Evolutionary conservation across 2,329 filamentous ascomycete species (phyloP), one percentile per base, ranked within the genome.

Genomic region (Eutypa lata): DNA sequence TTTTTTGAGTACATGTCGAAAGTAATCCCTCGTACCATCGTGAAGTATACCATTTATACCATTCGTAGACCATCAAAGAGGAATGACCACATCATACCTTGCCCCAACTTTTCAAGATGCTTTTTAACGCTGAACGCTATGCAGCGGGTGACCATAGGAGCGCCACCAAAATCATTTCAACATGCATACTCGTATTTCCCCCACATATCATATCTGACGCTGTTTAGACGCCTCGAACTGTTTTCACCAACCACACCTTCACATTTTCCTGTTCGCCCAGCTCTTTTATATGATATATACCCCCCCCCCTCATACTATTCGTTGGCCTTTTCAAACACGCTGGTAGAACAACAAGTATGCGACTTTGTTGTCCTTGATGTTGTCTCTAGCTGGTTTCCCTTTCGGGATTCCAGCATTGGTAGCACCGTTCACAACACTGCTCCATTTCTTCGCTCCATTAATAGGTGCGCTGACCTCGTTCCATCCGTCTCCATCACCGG

Each of bases 311-410:
- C 4, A 5, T 28, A n/a, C 14, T 26, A n/a, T 21, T 5, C 24
- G 42, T 26, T 26, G 21, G n/a, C n/a, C n/a, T n/a, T 14, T 45
- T 60, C 55, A 83, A 55, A 94, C 82, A 64, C 84, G 85, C 75
- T 97, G 88, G 71, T 99, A 99, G 74, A 99, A 96, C 66, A 99
- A 75, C 60, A 99, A 84, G 73, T 99, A 99, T 3, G 94, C 94
- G 53, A 97, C 93, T 79, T 96, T 96, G 79, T 93, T 96, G 71
- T 97, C 93, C 72, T 90, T 91, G 67, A 89, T 81, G 60, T 74
- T 82, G 62, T 86, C 84, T 70, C 83, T 78, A 68, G 76, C 57
- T 71, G 84, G 71, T 73, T 83, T 79, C 65, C 77, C 59, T 75
- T 83, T 79, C 74, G 77, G 72, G 72, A 75, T 73, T 65, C 76